Base-by-base conservation (phyloP, 176 grass and related monocot genomes). In the Areca catechu region DNA sequence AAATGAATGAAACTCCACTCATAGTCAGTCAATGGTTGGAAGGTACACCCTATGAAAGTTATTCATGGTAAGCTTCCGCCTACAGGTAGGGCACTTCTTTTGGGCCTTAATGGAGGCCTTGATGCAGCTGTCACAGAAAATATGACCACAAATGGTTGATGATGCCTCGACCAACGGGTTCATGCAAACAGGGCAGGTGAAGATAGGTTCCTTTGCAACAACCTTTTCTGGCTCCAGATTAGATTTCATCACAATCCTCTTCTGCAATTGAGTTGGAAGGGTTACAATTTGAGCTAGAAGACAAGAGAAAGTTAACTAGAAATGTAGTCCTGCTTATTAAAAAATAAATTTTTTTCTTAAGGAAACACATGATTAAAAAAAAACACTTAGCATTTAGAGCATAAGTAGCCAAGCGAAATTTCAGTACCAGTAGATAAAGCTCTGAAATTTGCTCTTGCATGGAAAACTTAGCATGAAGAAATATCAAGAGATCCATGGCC, bases 11-110 rank as follows among this genome's bases (percentile, higher is more conserved):
- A 15, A 65, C 10, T 16, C 60, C 50, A 82, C 75, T 43, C 77
- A 71, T 73, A 78, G 63, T 56, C 62, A 62, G 52, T 53, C n/a
- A 29, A 55, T 57, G 48, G 58, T 69, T 16, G 88, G 93, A 68
- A 98, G 75, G 57, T 85, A 93, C 72, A 98, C 86, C 21, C 88
- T 82, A 60, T 93, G 94, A 22, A 76, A 73, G 56, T 76, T 85
- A 51, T 73, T 92, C 25, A 66, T 53, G 19, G 19, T 85, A 24
- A 92, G 57, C 51, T 65, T 70, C 81, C 54, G 85, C 59, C 88
- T 71, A 70, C 88, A 98, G 24, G 81, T 98, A 16, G 87, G 87
- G 4, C 94, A 98, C 83, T 79, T 98, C 81, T 98, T 98, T 49
- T 98, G 87, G 68, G 66, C 5, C 55, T 86, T 62, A 27, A 98